These are phyloP conservation scores for Fraxinus platypoda DNA, from an alignment of 305 asterid genomes.

Conservation along the genomic window DNA sequence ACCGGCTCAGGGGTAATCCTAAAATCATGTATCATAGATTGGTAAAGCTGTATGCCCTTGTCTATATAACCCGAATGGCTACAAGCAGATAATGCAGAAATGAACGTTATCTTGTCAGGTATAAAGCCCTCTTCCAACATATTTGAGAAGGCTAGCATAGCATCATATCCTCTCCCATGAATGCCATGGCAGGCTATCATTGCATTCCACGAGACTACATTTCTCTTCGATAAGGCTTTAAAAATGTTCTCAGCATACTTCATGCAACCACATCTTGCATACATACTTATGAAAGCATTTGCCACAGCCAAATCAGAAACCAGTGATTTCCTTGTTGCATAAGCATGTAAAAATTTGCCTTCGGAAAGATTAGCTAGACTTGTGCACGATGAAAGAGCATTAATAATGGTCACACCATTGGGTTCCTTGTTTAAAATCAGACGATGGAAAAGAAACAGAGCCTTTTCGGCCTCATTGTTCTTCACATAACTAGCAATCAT, in stretches of 20 bases:
- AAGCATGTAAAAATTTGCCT: conserved; percentile 35
- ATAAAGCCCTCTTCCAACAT: conserved; percentile 31
- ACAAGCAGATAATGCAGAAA: conserved; percentile 37
- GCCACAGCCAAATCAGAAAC: conserved; percentile 23
- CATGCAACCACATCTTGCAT: conserved; percentile 30
- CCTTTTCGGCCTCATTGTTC: conserved; percentile 26
- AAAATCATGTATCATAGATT: conserved; percentile 28
- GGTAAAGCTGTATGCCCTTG: conserved; percentile 28
- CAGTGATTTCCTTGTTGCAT: conserved; percentile 17
- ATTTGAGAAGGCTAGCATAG: conserved; percentile 27
- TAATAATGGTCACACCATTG: conserved; percentile 29
- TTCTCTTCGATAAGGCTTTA: conserved; percentile 16
- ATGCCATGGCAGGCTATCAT: conserved; percentile 32
- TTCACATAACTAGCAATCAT: conserved; percentile 34
- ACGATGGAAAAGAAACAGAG: conserved; percentile 26
- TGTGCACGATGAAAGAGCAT: conserved; percentile 31
- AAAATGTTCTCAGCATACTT: conserved; percentile 27
- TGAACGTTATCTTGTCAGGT: conserved; percentile 30
- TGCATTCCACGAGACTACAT: conserved; percentile 37
- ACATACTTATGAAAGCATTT: conserved; percentile 33
- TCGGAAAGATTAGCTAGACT: conserved; percentile 33
- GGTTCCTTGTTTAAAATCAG: conserved; percentile 29
- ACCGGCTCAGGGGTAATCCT: conserved; percentile 29
- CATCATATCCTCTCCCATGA: conserved; percentile 35
- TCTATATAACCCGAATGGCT: conserved; percentile 36